Percentiles rank a stretch among this genome's conserved stretches.
Evolutionary conservation across 1,284 basidiomycete genomes (phyloP).

Genomic region (Cystobasidium pallidum): DNA sequence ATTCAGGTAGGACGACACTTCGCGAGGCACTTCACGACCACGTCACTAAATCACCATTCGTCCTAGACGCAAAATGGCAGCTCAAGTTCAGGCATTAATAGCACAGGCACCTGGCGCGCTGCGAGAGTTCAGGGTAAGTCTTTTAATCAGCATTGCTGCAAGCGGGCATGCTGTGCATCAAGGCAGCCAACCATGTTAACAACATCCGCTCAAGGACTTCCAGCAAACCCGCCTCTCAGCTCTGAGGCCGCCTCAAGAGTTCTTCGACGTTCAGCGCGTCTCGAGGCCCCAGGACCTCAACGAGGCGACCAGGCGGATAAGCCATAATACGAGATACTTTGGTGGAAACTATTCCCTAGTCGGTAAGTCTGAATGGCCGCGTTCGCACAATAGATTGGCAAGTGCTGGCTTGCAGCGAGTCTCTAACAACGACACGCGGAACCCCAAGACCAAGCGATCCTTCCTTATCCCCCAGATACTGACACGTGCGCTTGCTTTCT

Average conservation of each 20-base stretch:
- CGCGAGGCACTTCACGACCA: neutral
- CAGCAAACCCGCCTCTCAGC: conserved; percentile 55
- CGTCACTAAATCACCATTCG: neutral
- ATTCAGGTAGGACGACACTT: neutral
- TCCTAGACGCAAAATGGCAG: conserved; percentile 1
- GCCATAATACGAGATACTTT: conserved; percentile 58
- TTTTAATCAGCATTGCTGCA: neutral
- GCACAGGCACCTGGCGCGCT: conserved; percentile 34
- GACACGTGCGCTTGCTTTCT: conserved; percentile 6
- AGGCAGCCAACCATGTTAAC: neutral
- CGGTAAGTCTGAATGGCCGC: conserved; percentile 12
- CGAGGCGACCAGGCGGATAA: conserved; percentile 57
- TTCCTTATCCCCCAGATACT: neutral
- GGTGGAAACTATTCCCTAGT: conserved; percentile 56
- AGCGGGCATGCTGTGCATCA: too few relatives aligned
- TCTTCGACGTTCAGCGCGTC: conserved; percentile 54
- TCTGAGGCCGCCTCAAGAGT: conserved; percentile 54
- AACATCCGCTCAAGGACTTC: conserved; percentile 40
- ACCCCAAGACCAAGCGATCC: neutral
- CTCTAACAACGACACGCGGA: neutral
- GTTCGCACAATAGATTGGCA: neutral
- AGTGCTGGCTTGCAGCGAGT: neutral
- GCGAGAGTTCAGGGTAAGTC: conserved; percentile 41
- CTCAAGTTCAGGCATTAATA: conserved; percentile 40
- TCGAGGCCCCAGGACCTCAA: conserved; percentile 57